Base-by-base conservation (phyloP, 768 basidiomycete species). In the Leucocoprinus sp. region DNA sequence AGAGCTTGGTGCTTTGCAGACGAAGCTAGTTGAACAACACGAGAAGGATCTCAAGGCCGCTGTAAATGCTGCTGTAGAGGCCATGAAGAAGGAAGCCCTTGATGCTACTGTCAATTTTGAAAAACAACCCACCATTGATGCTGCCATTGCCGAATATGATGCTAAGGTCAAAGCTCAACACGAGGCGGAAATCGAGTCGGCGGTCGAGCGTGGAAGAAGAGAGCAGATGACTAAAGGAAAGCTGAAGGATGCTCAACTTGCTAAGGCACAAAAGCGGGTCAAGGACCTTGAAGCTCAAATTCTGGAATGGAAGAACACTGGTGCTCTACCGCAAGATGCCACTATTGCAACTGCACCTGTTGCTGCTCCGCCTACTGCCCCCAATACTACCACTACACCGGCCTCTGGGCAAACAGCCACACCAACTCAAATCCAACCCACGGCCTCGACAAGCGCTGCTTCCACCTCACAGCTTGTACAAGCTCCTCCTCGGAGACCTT, bases 221-320 rank as follows among this genome's bases (percentile, higher is more conserved):
- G 86, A 89, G 51, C 68, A 72, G 41, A 65, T 55, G 1, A 67
- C 76, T 18, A 84, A 82, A 63, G 58, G 64, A 26, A 84, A 82
- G 58, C 52, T 89, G 34, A 88, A 87, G 63, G 86, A 90, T 52
- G 64, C 67, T 1, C 83, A 83, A 52, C 64, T 88, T n/a, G 68
- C 78, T 23, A 74, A 68, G 41, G 66, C 75, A 8, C 77, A 84
- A 55, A 65, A 63, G 46, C 74, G 70, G 46, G 64, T 86, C 40
- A 88, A 85, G 63, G 79, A 82, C 5, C 65, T 86, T 27, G 84
- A 88, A 55, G 68, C 70, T 8, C 75, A 79, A 47, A 73, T 84
- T 27, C 59, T 74, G 33, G 74, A 74, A 48, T 76, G 74, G 74
- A 70, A 70, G 52, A 71, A 72, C 37, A 61, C 66, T 0, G 78